Conservation (phyloP, 2,329 filamentous ascomycete species). For the Plectosphaerella sp. region DNA sequence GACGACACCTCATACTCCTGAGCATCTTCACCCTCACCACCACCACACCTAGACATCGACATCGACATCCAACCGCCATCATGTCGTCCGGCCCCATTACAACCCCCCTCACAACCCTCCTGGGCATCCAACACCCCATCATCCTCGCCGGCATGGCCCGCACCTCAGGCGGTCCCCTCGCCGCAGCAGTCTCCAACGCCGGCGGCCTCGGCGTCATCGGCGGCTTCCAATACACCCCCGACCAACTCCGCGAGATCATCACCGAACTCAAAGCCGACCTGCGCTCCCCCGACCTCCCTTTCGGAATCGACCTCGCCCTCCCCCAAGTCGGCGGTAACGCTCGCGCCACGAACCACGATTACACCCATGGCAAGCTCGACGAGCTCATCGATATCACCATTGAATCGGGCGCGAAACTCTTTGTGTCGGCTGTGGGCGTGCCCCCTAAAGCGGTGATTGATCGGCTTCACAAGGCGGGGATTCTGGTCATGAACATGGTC, state of each 20-base stretch:
- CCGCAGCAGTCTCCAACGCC: constrained; percentile 83
- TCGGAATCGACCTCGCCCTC: constrained; percentile 87
- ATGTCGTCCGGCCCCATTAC: constrained; percentile 55
- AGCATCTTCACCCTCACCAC: not conserved
- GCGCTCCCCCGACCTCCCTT: constrained; percentile 63
- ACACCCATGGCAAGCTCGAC: constrained; percentile 84
- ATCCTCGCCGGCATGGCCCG: constrained; percentile 92
- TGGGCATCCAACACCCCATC: constrained; percentile 83
- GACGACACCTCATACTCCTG: not conserved
- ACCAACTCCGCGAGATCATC: constrained; percentile 74
- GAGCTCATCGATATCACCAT: constrained; percentile 85
- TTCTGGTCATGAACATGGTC: constrained; percentile 96
- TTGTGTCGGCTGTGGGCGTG: constrained; percentile 85
- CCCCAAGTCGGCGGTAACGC: constrained; percentile 83
- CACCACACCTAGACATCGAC: not conserved
- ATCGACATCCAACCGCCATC: constrained; percentile 3
- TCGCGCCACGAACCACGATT: constrained; percentile 91
- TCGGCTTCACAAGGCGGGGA: constrained; percentile 70
- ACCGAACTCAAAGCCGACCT: constrained; percentile 80
- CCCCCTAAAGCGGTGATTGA: constrained; percentile 72
- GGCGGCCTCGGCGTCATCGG: constrained; percentile 78
- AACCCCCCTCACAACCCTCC: constrained; percentile 73
- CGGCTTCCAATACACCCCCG: constrained; percentile 66
- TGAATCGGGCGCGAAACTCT: constrained; percentile 75
- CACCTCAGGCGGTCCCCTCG: constrained; percentile 72